Base-by-base conservation (phyloP, 495 filamentous ascomycete species). In the Neurospora sp. region DNA sequence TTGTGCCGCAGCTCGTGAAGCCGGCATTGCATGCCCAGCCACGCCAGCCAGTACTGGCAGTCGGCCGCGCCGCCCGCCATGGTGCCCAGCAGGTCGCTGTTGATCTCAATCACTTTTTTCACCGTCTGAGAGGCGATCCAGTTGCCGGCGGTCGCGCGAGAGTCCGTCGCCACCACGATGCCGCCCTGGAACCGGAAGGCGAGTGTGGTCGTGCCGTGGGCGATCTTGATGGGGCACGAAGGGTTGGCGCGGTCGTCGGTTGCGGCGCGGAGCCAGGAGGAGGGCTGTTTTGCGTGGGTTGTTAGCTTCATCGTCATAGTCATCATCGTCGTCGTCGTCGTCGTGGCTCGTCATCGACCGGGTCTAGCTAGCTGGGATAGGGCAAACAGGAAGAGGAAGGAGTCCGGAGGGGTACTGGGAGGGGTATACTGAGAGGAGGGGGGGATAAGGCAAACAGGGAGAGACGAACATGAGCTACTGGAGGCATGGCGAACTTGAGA, bases 51-150 rank as follows among this genome's bases (percentile, higher is more conserved):
- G 87, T 97, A 98, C 90, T 98, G 96, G 85, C 96, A 99, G 85
- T 99, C 96, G 79, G 96, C 96, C 79, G 96, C 96, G 85, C 96
- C 96, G 81, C 96, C 96, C 74, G 96, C 96, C 96, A 99, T 98
- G 74, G 96, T 99, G 62, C 96, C 96, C 77, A 99, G 83, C 82
- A 98, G 88, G 84, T 92, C 87, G 85, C 89, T 89, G 89, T 90
- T 96, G 86, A 93, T 97, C 88, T 90, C 93, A 77, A 99, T 98
- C 70, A 99, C 95, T 86, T 99, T 99, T 91, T 98, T 99, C 73
- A 99, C 96, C 71, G 96, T 99, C 87, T 99, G 96, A 83, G 91
- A 94, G 71, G 96, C 96, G 84, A 99, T 99, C 96, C 96, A 99
- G 87, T 94, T 94, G 76, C 96, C 96, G 39, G 95, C 94, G 72